Conservation (phyloP, 1,284 basidiomycete species). For the Malassezia vespertilionis region DNA sequence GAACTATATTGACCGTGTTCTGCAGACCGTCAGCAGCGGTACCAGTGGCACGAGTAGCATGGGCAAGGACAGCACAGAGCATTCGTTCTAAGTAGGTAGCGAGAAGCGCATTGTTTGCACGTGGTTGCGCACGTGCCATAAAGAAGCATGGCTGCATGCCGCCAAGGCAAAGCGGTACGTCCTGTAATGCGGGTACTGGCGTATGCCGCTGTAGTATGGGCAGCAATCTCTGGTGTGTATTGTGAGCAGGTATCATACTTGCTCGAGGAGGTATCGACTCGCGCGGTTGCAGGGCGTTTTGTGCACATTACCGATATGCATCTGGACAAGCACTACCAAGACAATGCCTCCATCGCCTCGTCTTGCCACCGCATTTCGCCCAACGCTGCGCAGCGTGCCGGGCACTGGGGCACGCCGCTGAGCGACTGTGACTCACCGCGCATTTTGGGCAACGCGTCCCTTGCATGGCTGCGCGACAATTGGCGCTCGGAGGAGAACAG, state of each 20-base stretch:
- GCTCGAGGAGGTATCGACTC: too few species aligned
- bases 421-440: conserved; percentile 80
- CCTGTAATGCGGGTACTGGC: too few species aligned
- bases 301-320: conserved; percentile 70
- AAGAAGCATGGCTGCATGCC: too few species aligned
- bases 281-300: too few species aligned
- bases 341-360: conserved; percentile 48
- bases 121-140: too few species aligned
- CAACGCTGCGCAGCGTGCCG: conserved; percentile 33
- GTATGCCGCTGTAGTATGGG: too few species aligned
- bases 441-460: conserved; percentile 64
- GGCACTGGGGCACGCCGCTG: conserved; percentile 45
- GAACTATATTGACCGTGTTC: conserved; percentile 39
- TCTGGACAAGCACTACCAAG: conserved; percentile 60
- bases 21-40: conserved; percentile 41
- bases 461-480: conserved; percentile 67
- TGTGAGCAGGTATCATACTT: too few species aligned
- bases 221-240: too few species aligned
- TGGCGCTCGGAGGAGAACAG: conserved; percentile 54
- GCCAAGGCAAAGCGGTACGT: too few species aligned
- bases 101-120: too few species aligned
- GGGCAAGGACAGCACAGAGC: conserved; percentile 22
- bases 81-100: conserved; percentile 10
- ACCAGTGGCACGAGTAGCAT: conserved; percentile 35
- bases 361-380: conserved; percentile 31